Evolutionary conservation across 2,329 filamentous ascomycete genomes (phyloP).

Genomic region (Sarocladium strictum): DNA sequence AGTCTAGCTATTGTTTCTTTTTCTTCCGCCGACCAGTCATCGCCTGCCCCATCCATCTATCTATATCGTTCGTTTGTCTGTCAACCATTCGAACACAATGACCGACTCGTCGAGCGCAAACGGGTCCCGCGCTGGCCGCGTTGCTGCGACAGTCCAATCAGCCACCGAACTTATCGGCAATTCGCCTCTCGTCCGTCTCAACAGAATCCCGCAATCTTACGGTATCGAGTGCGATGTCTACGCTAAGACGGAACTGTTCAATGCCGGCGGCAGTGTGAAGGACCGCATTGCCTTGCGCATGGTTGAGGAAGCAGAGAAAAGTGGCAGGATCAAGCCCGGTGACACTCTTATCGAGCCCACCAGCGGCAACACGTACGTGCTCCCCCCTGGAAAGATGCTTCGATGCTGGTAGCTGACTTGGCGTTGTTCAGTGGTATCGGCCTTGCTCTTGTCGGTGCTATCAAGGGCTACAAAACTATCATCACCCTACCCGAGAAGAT

Average conservation of each 20-base stretch:
- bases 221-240: conserved; percentile 87
- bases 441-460: conserved; percentile 84
- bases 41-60: too few species aligned
- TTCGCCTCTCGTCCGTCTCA: conserved; percentile 89
- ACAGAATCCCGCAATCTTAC: conserved; percentile 85
- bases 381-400: background rate
- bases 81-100: conserved; percentile 13
- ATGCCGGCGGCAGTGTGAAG: conserved; percentile 89
- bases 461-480: conserved; percentile 98
- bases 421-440: conserved; percentile 66
- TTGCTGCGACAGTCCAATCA: conserved; percentile 42
- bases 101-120: conserved; percentile 15
- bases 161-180: conserved; percentile 89
- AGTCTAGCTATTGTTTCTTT: too few species aligned
- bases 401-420: conserved; percentile 14
- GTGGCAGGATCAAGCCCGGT: conserved; percentile 90
- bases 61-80: background rate
- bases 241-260: conserved; percentile 89
- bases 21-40: too few species aligned
- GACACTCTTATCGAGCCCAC: conserved; percentile 98
- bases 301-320: conserved; percentile 91
- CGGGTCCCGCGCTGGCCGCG: conserved; percentile 24
- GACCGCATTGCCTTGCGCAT: conserved; percentile 94
- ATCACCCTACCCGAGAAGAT: conserved; percentile 99
- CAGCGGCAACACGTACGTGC: conserved; percentile 76